phyloP scores from a whole-genome alignment of 208 protist genomes.

The Phytomonas sp. region DNA sequence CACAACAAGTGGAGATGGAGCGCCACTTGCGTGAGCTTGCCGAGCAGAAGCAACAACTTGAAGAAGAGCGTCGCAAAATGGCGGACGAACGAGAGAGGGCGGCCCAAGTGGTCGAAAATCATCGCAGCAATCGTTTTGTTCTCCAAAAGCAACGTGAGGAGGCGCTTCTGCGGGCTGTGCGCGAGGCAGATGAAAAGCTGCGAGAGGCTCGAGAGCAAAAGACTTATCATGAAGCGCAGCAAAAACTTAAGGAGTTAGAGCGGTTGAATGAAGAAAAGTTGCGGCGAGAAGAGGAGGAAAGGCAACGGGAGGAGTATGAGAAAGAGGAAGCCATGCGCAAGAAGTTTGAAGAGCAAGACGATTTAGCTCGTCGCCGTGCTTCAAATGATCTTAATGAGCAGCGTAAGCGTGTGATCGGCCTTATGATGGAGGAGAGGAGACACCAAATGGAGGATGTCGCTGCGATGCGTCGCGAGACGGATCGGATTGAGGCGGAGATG shows the following conservation, averaged over 20 bases:
- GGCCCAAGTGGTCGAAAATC: constrained; percentile 29
- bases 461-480: constrained; percentile 74
- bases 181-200: constrained; percentile 52
- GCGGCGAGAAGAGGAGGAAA: constrained; percentile 33
- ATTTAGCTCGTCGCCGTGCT: constrained; percentile 35
- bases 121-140: constrained; percentile 30
- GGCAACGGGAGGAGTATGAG: constrained; percentile 15
- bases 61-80: constrained; percentile 49
- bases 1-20: constrained; percentile 70
- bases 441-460: constrained; percentile 64
- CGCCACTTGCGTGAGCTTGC: constrained; percentile 66
- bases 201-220: constrained; percentile 48
- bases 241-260: constrained; percentile 26
- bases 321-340: constrained; percentile 32
- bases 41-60: constrained; percentile 49
- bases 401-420: constrained; percentile 49
- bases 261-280: constrained; percentile 34
- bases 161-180: constrained; percentile 49
- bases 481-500: constrained; percentile 84
- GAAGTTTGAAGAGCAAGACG: constrained; percentile 33
- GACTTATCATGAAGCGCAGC: constrained; percentile 26
- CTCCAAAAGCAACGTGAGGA: constrained; percentile 45
- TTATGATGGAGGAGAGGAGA: constrained; percentile 48
- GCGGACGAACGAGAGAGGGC: constrained; percentile 46
- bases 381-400: constrained; percentile 53